phyloP scores from a whole-genome alignment of 495 filamentous ascomycete species.

The Xylaria flabelliformis region DNA sequence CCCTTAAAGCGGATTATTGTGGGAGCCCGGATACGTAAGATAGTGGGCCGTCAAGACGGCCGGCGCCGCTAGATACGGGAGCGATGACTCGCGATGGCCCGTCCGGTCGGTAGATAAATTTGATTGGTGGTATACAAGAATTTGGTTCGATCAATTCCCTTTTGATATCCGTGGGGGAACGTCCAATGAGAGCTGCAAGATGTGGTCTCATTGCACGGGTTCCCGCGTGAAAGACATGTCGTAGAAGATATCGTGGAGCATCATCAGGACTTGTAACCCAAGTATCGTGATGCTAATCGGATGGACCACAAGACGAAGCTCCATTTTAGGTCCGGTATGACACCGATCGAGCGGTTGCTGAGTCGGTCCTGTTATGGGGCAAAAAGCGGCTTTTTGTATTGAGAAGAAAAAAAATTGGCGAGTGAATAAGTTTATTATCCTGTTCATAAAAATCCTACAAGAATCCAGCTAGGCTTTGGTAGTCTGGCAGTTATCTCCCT shows the following conservation, averaged over 20 bases:
- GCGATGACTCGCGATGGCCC: conserved; percentile 16
- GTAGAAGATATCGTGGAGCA: background rate
- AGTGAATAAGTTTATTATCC: background rate
- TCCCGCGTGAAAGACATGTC: background rate
- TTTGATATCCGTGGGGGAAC: background rate
- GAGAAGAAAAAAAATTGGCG: background rate
- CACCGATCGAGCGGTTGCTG: background rate
- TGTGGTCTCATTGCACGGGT: background rate
- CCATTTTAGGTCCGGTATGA: conserved; percentile 10
- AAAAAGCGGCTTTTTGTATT: background rate
- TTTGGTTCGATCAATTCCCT: no score
- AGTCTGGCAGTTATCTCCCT: background rate
- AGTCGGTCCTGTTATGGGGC: conserved; percentile 27
- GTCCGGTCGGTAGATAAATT: background rate
- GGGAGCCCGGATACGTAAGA: background rate
- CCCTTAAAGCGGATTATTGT: conserved; percentile 6
- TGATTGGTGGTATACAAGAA: background rate
- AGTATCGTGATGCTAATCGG: background rate
- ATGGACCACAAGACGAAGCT: background rate
- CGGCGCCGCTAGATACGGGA: background rate
- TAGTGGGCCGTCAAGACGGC: conserved; percentile 9
- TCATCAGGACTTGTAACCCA: background rate
- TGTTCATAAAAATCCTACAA: background rate
- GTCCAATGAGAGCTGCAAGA: background rate
- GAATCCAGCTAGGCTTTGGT: background rate